These are phyloP conservation scores for Marchantia polymorpha DNA, from an alignment of 225 moss, liverwort and hornwort genomes.

Conservation along the genomic window DNA sequence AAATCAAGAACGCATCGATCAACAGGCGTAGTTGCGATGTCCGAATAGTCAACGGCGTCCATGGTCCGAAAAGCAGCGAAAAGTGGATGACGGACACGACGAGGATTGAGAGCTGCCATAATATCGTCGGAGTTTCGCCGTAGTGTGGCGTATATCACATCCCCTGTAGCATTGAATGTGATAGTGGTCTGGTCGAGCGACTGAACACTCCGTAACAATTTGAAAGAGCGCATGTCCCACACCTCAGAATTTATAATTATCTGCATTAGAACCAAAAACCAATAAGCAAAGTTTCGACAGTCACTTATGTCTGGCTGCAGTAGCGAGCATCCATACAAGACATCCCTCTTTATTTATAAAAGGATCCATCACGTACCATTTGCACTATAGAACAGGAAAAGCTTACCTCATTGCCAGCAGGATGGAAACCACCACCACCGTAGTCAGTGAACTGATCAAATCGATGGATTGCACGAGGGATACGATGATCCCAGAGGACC, in stretches of 20 bases:
- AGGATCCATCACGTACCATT: not conserved
- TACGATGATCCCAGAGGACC: constrained; percentile 96
- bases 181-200: constrained; percentile 91
- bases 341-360: too few relatives aligned
- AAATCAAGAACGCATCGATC: constrained; percentile 98
- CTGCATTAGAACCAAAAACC: constrained; percentile 34
- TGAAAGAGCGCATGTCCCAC: constrained; percentile 93
- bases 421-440: constrained; percentile 98
- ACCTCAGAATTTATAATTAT: constrained; percentile 98
- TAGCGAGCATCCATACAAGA: too few relatives aligned
- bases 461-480: constrained; percentile 85
- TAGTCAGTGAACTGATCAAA: constrained; percentile 99
- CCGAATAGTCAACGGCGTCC: constrained; percentile 98
- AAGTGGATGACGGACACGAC: constrained; percentile 83
- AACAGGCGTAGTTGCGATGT: constrained; percentile 92
- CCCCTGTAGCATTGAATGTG: constrained; percentile 89
- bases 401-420: constrained; percentile 95
- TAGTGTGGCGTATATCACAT: constrained; percentile 93
- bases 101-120: constrained; percentile 82
- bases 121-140: constrained; percentile 93
- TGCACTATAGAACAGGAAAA: not conserved
- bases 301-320: not conserved
- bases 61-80: constrained; percentile 95
- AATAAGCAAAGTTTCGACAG: not conserved
- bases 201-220: constrained; percentile 91